Percentiles rank a stretch among this genome's conserved stretches.
phyloP scores from a whole-genome alignment of 495 filamentous ascomycete species.

The Penicillium goetzii region DNA sequence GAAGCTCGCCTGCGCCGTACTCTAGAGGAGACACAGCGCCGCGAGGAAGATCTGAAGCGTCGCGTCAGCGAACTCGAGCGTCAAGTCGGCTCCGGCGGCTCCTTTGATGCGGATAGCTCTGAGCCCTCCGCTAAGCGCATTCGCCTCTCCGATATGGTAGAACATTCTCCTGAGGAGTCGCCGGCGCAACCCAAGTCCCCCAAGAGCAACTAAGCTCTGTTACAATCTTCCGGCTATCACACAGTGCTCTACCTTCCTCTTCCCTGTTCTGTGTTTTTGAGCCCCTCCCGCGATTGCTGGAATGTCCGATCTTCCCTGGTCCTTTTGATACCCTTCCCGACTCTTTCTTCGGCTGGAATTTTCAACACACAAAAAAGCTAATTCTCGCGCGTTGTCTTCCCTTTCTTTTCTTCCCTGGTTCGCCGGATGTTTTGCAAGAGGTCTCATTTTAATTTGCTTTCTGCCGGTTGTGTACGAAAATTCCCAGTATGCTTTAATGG shows the following conservation, averaged over 20 bases:
- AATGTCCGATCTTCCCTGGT: constrained; percentile 40
- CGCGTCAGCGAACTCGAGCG: constrained; percentile 79
- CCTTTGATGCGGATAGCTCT: constrained; percentile 34
- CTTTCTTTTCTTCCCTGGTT: constrained; percentile 13
- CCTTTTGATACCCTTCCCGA: constrained; percentile 53
- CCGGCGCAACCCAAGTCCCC: constrained; percentile 45
- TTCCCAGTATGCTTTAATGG: constrained; percentile 33
- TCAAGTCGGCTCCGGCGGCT: constrained; percentile 47
- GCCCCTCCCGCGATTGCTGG: constrained; percentile 21
- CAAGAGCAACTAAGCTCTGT: constrained; percentile 37
- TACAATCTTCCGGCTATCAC: neutral
- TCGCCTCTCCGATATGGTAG: constrained; percentile 48
- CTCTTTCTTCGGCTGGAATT: constrained; percentile 41
- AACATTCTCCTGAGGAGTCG: constrained; percentile 42
- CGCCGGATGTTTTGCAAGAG: constrained; percentile 24
- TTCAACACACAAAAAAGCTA: constrained; percentile 33
- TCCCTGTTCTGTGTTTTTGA: neutral
- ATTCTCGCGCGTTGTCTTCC: constrained; percentile 21
- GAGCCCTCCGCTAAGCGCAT: constrained; percentile 54
- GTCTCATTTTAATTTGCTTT: constrained; percentile 26
- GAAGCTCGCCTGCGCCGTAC: constrained; percentile 67
- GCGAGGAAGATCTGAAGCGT: constrained; percentile 82
- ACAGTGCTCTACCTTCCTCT: neutral
- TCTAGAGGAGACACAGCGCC: constrained; percentile 72
- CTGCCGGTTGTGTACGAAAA: constrained; percentile 31